A percentile compares a stretch with the other conserved stretches of the same genome.
phyloP scores from a whole-genome alignment of 495 filamentous ascomycete species.

The Pseudomonodictys pantanalensis region DNA sequence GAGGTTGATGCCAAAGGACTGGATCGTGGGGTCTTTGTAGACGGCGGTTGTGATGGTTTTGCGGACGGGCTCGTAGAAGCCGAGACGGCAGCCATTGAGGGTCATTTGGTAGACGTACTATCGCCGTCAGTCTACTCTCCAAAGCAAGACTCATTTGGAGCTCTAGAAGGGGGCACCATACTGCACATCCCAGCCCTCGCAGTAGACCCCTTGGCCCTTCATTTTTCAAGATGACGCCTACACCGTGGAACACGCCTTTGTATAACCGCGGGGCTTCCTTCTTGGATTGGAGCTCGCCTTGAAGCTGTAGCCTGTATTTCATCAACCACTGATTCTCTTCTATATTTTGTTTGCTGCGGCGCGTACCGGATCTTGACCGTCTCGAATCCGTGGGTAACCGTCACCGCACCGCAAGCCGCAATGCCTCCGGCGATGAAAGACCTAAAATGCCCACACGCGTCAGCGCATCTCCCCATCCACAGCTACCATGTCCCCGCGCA shows the following conservation, averaged over 20 bases:
- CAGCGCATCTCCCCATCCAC: background rate
- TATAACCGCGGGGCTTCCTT: constrained; percentile 80
- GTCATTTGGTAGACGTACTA: constrained; percentile 95
- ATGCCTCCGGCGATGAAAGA: constrained; percentile 93
- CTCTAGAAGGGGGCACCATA: no score
- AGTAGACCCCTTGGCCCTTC: constrained; percentile 85
- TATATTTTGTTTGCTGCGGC: background rate
- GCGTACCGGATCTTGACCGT: constrained; percentile 94
- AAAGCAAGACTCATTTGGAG: no score
- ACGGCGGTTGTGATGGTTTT: constrained; percentile 54
- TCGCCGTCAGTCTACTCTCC: constrained; percentile 9
- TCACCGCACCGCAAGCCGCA: constrained; percentile 95
- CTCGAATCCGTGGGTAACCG: constrained; percentile 96
- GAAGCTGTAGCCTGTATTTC: constrained; percentile 74
- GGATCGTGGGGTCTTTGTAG: constrained; percentile 66
- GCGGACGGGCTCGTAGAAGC: constrained; percentile 96
- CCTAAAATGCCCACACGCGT: constrained; percentile 40
- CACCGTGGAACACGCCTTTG: constrained; percentile 87
- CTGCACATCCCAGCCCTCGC: constrained; percentile 83
- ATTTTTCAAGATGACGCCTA: constrained; percentile 85
- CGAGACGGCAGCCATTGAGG: constrained; percentile 92
- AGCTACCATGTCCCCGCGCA: background rate
- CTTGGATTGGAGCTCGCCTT: constrained; percentile 91
- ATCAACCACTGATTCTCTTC: constrained; percentile 20
- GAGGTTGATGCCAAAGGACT: constrained; percentile 88